A percentile compares a stretch with the other conserved stretches of the same genome.
phyloP scores from a whole-genome alignment of 257 asterid genomes.

The Solanum corneliomulleri region DNA sequence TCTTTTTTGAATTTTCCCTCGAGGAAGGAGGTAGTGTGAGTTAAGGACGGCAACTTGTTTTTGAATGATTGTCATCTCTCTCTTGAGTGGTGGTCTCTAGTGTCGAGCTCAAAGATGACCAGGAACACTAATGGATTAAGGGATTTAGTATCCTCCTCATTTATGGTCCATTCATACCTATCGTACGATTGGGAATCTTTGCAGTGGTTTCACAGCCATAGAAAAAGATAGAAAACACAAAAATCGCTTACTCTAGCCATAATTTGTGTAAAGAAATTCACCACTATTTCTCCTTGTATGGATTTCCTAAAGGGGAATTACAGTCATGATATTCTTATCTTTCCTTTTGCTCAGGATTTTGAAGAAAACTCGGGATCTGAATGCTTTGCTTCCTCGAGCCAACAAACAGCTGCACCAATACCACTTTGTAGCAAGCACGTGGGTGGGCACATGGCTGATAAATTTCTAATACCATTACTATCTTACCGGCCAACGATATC shows the following conservation, averaged over 20 bases:
- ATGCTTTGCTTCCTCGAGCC: neutral
- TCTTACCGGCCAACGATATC: neutral
- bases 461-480: neutral
- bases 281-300: neutral
- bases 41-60: neutral
- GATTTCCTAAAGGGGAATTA: neutral
- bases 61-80: neutral
- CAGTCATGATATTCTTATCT: neutral
- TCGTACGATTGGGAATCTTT: neutral
- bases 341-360: neutral
- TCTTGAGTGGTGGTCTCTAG: neutral
- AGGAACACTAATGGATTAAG: neutral
- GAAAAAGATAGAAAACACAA: neutral
- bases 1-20: neutral
- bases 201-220: neutral
- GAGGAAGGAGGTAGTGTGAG: neutral
- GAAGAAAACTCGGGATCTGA: neutral
- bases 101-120: neutral
- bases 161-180: neutral
- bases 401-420: neutral
- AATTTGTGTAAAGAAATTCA: neutral
- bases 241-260: neutral
- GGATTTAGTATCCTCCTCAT: neutral
- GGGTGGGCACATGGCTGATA: neutral
- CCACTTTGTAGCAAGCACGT: neutral